Percentiles rank a stretch among this genome's conserved stretches.
These are phyloP conservation scores for Petrea volubilis DNA, from an alignment of 257 asterid genomes.

Conservation along the genomic window DNA sequence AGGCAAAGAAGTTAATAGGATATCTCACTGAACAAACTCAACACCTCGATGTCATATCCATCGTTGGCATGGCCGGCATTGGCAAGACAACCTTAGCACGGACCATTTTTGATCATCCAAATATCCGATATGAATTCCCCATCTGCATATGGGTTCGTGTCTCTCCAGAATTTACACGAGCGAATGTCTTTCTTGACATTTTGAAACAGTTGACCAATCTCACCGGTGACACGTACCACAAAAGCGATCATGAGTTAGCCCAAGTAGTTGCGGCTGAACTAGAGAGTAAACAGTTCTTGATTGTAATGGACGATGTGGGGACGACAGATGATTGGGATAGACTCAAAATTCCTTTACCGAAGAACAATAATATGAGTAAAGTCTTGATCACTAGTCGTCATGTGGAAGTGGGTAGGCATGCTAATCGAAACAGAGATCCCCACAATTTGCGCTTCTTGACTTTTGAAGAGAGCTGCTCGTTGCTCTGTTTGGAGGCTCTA, in stretches of 20 bases:
- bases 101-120: neutral
- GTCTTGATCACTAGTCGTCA: conserved; percentile 36
- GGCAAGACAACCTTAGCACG: conserved; percentile 22
- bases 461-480: conserved; percentile 27
- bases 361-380: conserved; percentile 16
- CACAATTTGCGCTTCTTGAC: conserved; percentile 36
- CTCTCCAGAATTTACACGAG: neutral
- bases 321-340: conserved; percentile 1
- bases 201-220: neutral
- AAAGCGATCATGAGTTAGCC: neutral
- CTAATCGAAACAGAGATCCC: conserved; percentile 13
- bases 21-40: neutral
- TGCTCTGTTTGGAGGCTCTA: conserved; percentile 38
- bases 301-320: conserved; percentile 47
- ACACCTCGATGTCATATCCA: no score
- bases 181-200: conserved; percentile 1
- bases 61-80: conserved; percentile 7
- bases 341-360: conserved; percentile 24
- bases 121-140: neutral
- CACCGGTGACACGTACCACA: neutral
- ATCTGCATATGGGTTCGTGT: conserved; percentile 22
- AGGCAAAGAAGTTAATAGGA: neutral
- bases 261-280: neutral
- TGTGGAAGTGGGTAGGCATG: conserved; percentile 23
- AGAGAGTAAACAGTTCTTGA: conserved; percentile 17